Base-by-base conservation (phyloP, 139 green algal genomes). In the Marvania coccoides region DNA sequence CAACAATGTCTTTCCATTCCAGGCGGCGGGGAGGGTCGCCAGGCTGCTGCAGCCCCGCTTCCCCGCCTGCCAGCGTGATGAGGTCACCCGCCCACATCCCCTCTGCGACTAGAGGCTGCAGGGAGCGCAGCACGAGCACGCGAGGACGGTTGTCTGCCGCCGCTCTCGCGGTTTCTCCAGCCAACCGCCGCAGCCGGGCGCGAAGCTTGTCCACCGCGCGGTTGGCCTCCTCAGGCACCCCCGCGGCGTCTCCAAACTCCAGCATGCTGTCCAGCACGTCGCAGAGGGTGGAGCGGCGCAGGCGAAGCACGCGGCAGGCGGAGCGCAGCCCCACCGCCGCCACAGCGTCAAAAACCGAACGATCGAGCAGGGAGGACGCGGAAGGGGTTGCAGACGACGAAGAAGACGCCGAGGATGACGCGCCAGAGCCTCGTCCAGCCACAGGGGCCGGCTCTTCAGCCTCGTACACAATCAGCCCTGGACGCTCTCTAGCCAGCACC, bases 191-290 rank as follows among this genome's bases (percentile, higher is more conserved):
- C 46, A 98, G 67, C 10, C 87, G 68, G 9, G 51, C 45, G n/a
- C 88, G 82, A 56, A 98, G 71, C 3, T 61, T 45, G 38, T 87
- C 80, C 8, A 93, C 81, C 15, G 92, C 64, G 47, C 58, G 45
- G 12, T 68, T 45, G 2, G 87, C 91, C 29, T 77, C 64, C 3
- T 83, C 70, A 3, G 73, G 47, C 15, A 80, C 81, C 2, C 78
- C 84, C 7, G 82, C 77, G 2, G 85, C 85, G 1, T 73, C 65
- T 8, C 86, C 92, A 6, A 98, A 72, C 71, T 84, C 58, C 15
- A 91, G 34, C 24, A 97, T 87, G 5, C 79, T 72, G 34, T 94
- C 81, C 14, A 97, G 70, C 15, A 95, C 85, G 34, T 97, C 90
- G 24, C 66, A 30, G 7, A 95, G 64, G 19, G 68, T 85, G 65